Percentiles rank a stretch among this genome's conserved stretches.
These are phyloP conservation scores for Dioszegia hungarica DNA, from an alignment of 768 basidiomycete genomes.

Conservation along the genomic window DNA sequence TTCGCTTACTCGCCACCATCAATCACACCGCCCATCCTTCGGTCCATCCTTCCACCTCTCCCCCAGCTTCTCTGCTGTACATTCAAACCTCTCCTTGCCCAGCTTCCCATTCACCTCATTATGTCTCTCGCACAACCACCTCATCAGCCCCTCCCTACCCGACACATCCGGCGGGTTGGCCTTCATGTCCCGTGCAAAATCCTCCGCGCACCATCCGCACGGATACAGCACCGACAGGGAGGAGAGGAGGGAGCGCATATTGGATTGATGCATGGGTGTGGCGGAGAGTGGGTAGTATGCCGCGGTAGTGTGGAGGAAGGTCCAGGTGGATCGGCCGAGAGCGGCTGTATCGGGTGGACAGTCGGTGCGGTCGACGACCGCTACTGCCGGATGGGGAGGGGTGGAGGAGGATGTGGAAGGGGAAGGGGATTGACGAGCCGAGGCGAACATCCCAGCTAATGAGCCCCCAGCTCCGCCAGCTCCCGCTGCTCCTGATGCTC, in stretches of 20 bases:
- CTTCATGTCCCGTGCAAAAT: slow-evolving; percentile 69
- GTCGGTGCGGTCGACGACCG: slow-evolving; percentile 54
- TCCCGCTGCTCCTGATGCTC: slow-evolving; percentile 44
- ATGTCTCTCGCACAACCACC: slow-evolving; percentile 87
- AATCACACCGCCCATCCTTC: slow-evolving; percentile 76
- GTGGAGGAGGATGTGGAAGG: not conserved
- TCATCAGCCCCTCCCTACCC: slow-evolving; percentile 62
- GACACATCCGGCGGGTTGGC: slow-evolving; percentile 71
- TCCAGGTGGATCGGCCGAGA: slow-evolving; percentile 90
- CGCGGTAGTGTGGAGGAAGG: slow-evolving; percentile 90
- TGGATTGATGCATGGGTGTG: slow-evolving; percentile 65
- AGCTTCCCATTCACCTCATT: slow-evolving; percentile 85
- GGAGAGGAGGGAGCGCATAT: slow-evolving; percentile 75
- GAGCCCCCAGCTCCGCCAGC: slow-evolving; percentile 20
- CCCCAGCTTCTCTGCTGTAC: slow-evolving; percentile 60
- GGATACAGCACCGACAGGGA: slow-evolving; percentile 82
- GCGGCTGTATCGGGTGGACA: slow-evolving; percentile 89
- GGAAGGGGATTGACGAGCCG: not conserved
- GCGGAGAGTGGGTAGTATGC: slow-evolving; percentile 91
- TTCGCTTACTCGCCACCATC: slow-evolving; percentile 61
- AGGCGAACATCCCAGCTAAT: slow-evolving; percentile 32
- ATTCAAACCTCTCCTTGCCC: slow-evolving; percentile 79
- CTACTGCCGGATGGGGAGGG: not conserved
- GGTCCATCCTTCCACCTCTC: slow-evolving; percentile 93
- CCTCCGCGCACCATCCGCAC: slow-evolving; percentile 74